phyloP scores from a whole-genome alignment of 148 eudicot species.

The Arbutus unedo region DNA sequence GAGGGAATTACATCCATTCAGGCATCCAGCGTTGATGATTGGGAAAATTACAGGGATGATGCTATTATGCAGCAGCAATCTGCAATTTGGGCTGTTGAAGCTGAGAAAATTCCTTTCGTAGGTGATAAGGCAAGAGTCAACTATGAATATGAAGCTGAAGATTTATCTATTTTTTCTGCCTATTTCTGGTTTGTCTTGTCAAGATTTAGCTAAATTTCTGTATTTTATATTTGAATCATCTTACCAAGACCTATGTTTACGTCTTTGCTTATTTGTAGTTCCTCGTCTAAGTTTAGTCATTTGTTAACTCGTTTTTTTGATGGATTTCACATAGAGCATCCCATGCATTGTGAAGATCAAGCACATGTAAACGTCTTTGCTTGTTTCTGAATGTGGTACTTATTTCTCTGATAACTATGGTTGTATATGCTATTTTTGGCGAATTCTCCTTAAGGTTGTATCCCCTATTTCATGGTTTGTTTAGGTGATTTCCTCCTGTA shows the following conservation, averaged over 20 bases:
- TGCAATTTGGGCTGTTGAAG: constrained; percentile 63
- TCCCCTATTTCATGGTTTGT: neutral
- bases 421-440: too few species aligned
- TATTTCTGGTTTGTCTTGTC: neutral
- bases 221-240: neutral
- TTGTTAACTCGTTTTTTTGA: too few species aligned
- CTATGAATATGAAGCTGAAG: neutral
- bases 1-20: constrained; percentile 23
- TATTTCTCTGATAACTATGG: too few species aligned
- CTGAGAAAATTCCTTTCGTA: constrained; percentile 62
- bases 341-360: too few species aligned
- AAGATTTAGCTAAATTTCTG: constrained; percentile 52
- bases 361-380: too few species aligned
- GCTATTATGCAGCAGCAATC: constrained; percentile 85
- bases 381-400: too few species aligned
- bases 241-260: neutral
- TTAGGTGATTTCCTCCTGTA: neutral
- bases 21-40: constrained; percentile 37
- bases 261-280: neutral
- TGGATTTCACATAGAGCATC: too few species aligned
- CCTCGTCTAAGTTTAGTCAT: neutral
- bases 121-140: constrained; percentile 66
- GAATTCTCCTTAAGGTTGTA: neutral
- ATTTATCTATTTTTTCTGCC: neutral
- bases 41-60: constrained; percentile 66